Evolutionary conservation across 2,329 filamentous ascomycete species (phyloP).

Genomic region (Beauveria sp.): DNA sequence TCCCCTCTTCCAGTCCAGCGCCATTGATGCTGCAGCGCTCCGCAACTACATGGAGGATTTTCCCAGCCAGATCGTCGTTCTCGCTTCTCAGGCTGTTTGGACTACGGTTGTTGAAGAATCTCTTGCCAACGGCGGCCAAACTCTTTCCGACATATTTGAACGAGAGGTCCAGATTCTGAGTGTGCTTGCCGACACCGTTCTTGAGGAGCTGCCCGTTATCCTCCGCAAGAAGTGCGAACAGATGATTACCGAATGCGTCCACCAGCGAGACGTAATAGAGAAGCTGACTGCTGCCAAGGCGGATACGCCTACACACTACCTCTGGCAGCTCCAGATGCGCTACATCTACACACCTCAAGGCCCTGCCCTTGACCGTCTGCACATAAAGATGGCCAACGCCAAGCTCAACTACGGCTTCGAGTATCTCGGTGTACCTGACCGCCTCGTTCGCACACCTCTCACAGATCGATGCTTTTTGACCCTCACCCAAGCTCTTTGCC

Average conservation of each 20-base stretch:
- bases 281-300: constrained; percentile 74
- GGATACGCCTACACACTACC: constrained; percentile 67
- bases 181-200: constrained; percentile 78
- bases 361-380: constrained; percentile 73
- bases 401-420: constrained; percentile 95
- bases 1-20: constrained; percentile 64
- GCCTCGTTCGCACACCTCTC: constrained; percentile 90
- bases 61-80: constrained; percentile 90
- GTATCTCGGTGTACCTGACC: constrained; percentile 92
- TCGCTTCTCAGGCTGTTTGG: constrained; percentile 92
- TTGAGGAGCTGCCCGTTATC: constrained; percentile 81
- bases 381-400: constrained; percentile 95
- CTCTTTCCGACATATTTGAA: constrained; percentile 64
- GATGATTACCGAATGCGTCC: constrained; percentile 96
- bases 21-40: constrained; percentile 63
- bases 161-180: constrained; percentile 79
- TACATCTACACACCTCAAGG: constrained; percentile 81
- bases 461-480: constrained; percentile 98
- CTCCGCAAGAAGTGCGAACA: constrained; percentile 96
- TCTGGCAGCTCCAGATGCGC: constrained; percentile 96
- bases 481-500: constrained; percentile 89
- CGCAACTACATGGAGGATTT: constrained; percentile 75
- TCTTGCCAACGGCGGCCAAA: constrained; percentile 62
- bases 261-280: constrained; percentile 89
- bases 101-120: constrained; percentile 78